These are phyloP conservation scores for Cystofilobasidium bisporidii DNA, from an alignment of 768 basidiomycete genomes.

Conservation along the genomic window DNA sequence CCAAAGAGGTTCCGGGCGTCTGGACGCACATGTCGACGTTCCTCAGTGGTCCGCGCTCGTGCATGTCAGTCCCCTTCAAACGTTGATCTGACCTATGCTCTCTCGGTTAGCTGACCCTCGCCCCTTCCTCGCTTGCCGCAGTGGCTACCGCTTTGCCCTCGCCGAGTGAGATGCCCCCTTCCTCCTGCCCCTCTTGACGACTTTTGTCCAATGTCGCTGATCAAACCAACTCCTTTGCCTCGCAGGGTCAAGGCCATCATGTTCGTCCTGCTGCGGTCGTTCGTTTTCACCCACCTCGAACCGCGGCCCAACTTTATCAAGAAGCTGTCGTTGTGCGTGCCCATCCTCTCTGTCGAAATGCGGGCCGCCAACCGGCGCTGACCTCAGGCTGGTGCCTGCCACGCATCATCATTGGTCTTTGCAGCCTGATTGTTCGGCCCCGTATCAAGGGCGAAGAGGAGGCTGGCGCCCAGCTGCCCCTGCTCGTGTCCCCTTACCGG, in stretches of 20 bases:
- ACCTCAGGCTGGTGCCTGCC: neutral
- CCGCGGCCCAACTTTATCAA: constrained; percentile 34
- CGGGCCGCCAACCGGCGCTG: too few species aligned
- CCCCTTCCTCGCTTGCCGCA: constrained; percentile 25
- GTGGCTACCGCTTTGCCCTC: constrained; percentile 40
- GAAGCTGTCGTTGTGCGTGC: constrained; percentile 2
- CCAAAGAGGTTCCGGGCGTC: constrained; percentile 34
- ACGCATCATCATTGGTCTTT: neutral
- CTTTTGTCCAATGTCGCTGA: too few species aligned
- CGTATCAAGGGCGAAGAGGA: constrained; percentile 8
- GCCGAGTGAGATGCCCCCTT: constrained; percentile 30
- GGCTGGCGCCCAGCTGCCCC: constrained; percentile 6
- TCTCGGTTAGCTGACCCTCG: neutral
- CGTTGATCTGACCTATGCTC: neutral
- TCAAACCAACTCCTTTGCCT: too few species aligned
- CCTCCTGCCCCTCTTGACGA: too few species aligned
- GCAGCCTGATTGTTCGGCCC: neutral
- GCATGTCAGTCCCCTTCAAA: constrained; percentile 28
- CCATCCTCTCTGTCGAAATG: too few species aligned
- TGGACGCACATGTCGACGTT: constrained; percentile 41
- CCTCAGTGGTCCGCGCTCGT: constrained; percentile 36
- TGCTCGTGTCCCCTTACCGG: neutral
- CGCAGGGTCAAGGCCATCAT: constrained; percentile 37
- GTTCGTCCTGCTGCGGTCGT: constrained; percentile 37
- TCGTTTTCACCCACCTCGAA: constrained; percentile 36